These are phyloP conservation scores for Trichoderma aggressivum DNA, from an alignment of 2,329 filamentous ascomycete genomes.

Conservation along the genomic window DNA sequence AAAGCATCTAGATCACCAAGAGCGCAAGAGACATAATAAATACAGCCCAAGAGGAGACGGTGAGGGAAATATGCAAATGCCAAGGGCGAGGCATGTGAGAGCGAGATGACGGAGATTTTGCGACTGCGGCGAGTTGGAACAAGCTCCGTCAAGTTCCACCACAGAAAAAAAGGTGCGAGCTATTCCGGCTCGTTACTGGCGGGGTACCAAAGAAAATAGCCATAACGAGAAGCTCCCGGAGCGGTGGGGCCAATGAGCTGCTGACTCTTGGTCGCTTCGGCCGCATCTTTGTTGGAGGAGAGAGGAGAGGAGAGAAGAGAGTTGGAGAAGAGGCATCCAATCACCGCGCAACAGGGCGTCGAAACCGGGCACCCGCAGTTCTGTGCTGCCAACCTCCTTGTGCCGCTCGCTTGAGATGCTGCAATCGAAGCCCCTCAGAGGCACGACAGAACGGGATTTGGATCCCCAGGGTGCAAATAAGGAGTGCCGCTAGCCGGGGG, in stretches of 20 bases:
- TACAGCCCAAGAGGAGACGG: background rate
- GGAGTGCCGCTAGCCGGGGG: slow-evolving; percentile 8
- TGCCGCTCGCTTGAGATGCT: background rate
- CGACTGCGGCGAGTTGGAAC: slow-evolving; percentile 3
- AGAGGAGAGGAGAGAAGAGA: background rate
- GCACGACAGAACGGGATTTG: background rate
- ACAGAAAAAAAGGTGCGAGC: background rate
- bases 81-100: background rate
- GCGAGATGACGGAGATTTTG: background rate
- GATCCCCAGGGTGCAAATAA: background rate
- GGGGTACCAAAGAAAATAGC: slow-evolving; percentile 24
- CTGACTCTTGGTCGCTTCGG: background rate
- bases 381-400: background rate
- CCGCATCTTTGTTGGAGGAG: background rate
- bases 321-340: background rate
- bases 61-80: background rate
- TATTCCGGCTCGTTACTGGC: slow-evolving; percentile 18
- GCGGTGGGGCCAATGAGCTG: background rate
- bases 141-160: background rate
- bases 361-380: background rate
- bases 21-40: background rate
- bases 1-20: background rate
- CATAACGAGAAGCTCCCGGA: background rate
- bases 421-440: background rate
- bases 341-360: background rate